A percentile compares a stretch with the other conserved stretches of the same genome.
Conservation (phyloP, 345 rosid species). For the Citrus cavaleriei region DNA sequence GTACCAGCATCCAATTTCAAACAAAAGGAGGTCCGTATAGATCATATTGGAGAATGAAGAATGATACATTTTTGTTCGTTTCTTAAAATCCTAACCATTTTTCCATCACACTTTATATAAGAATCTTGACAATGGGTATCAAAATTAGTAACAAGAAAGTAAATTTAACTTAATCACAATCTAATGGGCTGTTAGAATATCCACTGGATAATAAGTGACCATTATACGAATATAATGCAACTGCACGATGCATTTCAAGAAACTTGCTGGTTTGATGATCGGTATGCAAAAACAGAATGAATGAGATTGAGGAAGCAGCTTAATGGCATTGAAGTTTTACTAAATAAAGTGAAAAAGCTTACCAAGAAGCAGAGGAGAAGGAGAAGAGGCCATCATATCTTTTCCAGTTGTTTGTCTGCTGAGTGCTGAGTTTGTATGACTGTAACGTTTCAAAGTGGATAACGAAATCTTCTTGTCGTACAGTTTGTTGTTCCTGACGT, state of each 20-base stretch:
- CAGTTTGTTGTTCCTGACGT: constrained; percentile 15
- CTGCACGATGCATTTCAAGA: too few species aligned
- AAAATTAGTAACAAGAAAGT: too few species aligned
- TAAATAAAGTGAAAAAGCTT: background rate
- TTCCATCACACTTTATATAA: background rate
- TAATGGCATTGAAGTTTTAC: too few species aligned
- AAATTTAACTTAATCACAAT: background rate
- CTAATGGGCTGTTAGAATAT: background rate
- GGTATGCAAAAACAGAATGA: too few species aligned
- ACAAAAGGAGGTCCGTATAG: background rate
- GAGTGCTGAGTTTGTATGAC: background rate
- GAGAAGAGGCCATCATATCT: constrained; percentile 45
- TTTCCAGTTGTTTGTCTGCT: too few species aligned
- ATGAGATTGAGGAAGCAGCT: too few species aligned
- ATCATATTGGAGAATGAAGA: background rate
- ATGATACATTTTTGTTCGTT: background rate
- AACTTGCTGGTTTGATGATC: too few species aligned
- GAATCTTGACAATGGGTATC: too few species aligned
- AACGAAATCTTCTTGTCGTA: constrained; percentile 38
- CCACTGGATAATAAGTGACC: background rate
- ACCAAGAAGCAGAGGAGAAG: constrained; percentile 52
- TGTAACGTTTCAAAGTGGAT: constrained; percentile 36
- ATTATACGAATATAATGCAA: too few species aligned
- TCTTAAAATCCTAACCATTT: background rate
- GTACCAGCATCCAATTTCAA: background rate